These are phyloP conservation scores for carrot (Daucus carota) DNA, from an alignment of 129 eudicot species.

Conservation along the genomic window DNA sequence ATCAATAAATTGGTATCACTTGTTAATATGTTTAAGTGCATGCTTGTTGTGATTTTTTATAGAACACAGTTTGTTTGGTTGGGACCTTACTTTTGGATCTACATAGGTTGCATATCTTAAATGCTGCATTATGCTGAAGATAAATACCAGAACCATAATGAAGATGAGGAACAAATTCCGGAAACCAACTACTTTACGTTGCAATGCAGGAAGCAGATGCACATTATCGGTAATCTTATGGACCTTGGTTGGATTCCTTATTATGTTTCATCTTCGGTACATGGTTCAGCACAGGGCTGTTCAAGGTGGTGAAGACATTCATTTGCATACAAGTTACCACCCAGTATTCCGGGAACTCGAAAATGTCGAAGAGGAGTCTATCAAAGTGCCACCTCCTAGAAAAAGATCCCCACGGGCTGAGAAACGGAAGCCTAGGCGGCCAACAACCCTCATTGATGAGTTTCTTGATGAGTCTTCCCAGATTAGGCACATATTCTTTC, in stretches of 20 bases:
- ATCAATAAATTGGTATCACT: not conserved
- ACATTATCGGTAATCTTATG: slow-evolving; percentile 38
- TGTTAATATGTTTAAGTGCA: not conserved
- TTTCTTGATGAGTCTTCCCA: slow-evolving; percentile 89
- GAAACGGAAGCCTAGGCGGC: slow-evolving; percentile 64
- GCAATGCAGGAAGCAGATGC: slow-evolving; percentile 90
- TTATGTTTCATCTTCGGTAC: slow-evolving; percentile 58
- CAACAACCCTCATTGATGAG: slow-evolving; percentile 71
- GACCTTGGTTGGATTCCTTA: slow-evolving; percentile 58
- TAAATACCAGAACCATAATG: slow-evolving; percentile 52
- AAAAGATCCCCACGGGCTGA: slow-evolving; percentile 91
- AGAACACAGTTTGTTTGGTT: slow-evolving; percentile 10
- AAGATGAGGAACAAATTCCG: slow-evolving; percentile 82
- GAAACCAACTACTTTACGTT: slow-evolving; percentile 79
- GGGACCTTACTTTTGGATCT: slow-evolving; percentile 36
- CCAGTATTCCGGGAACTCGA: slow-evolving; percentile 65
- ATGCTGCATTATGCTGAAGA: slow-evolving; percentile 59
- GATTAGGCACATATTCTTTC: slow-evolving; percentile 79
- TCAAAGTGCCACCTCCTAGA: slow-evolving; percentile 84
- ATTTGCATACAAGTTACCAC: slow-evolving; percentile 24
- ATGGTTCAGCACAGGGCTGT: slow-evolving; percentile 33
- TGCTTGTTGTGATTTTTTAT: not conserved
- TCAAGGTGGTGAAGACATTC: slow-evolving; percentile 22
- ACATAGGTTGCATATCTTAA: slow-evolving; percentile 52
- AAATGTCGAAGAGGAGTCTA: slow-evolving; percentile 77